Conservation (phyloP, 2,329 filamentous ascomycete genomes). For the Aspergillus thermomutatus region DNA sequence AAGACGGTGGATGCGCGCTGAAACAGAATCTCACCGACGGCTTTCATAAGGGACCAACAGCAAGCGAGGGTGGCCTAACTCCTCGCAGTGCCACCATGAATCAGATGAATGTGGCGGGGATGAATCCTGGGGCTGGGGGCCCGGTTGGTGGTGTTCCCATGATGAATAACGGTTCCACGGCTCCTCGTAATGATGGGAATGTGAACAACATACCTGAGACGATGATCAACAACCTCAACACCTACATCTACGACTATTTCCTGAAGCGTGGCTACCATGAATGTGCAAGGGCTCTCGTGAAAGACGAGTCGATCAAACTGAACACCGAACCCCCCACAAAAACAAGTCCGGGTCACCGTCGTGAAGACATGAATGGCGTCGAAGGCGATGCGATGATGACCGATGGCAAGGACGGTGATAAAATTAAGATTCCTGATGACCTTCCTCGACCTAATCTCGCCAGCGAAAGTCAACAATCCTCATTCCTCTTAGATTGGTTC, state of each 20-base stretch:
- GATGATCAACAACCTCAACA: constrained; percentile 52
- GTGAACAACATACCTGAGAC: constrained; percentile 35
- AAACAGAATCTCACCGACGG: constrained; percentile 16
- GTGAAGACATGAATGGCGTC: constrained; percentile 69
- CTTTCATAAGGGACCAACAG: constrained; percentile 25
- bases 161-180: constrained; percentile 50
- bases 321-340: constrained; percentile 57
- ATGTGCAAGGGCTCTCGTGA: constrained; percentile 71
- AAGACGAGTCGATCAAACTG: constrained; percentile 58
- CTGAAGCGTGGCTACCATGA: constrained; percentile 81
- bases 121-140: constrained; percentile 54
- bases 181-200: constrained; percentile 42
- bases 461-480: constrained; percentile 61
- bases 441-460: constrained; percentile 64
- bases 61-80: constrained; percentile 34
- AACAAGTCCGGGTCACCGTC: constrained; percentile 65
- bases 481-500: constrained; percentile 97
- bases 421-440: constrained; percentile 72
- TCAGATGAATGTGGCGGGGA: constrained; percentile 56
- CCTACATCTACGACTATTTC: constrained; percentile 72
- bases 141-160: constrained; percentile 57
- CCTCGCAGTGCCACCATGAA: constrained; percentile 46
- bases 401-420: constrained; percentile 75
- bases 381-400: constrained; percentile 75
- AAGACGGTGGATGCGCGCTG: constrained; percentile 34